These are phyloP conservation scores for Arabis alpina DNA, from an alignment of 345 rosid species.

Conservation along the genomic window DNA sequence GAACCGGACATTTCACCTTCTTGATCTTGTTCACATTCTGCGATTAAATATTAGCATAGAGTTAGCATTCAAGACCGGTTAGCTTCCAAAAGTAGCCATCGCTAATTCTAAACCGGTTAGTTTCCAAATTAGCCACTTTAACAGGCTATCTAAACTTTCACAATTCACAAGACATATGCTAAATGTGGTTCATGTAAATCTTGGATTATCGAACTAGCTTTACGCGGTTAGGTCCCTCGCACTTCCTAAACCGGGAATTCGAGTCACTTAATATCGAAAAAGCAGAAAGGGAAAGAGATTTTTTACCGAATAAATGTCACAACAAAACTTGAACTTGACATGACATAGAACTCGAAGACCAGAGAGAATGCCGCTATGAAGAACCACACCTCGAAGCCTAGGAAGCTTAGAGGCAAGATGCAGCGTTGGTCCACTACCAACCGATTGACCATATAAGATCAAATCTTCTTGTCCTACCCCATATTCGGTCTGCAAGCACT, in stretches of 20 bases:
- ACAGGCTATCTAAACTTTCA: slow-evolving; percentile 10
- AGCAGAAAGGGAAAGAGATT: not conserved
- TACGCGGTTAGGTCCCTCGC: not conserved
- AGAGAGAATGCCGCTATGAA: slow-evolving; percentile 98
- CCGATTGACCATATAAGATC: slow-evolving; percentile 95
- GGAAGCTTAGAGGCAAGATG: slow-evolving; percentile 97
- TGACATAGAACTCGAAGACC: slow-evolving; percentile 99
- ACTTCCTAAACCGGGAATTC: slow-evolving; percentile 1
- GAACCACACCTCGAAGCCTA: slow-evolving; percentile 93
- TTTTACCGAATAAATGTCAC: slow-evolving; percentile 82
- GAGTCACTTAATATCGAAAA: not conserved
- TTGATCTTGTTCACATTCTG: slow-evolving; percentile 87
- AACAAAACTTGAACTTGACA: slow-evolving; percentile 81
- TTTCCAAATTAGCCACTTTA: not conserved
- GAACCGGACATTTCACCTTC: slow-evolving; percentile 91
- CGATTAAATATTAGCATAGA: slow-evolving; percentile 29
- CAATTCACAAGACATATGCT: too few relatives aligned
- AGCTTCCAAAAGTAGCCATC: not conserved
- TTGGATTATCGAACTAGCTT: too few relatives aligned
- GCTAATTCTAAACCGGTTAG: not conserved
- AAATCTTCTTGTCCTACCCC: slow-evolving; percentile 93
- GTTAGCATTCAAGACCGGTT: not conserved
- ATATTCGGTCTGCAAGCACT: slow-evolving; percentile 88
- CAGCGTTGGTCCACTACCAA: slow-evolving; percentile 96
- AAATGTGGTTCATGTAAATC: too few relatives aligned